Evolutionary conservation across 306 rosid genomes (phyloP).

Genomic region (Prosopis cineraria): DNA sequence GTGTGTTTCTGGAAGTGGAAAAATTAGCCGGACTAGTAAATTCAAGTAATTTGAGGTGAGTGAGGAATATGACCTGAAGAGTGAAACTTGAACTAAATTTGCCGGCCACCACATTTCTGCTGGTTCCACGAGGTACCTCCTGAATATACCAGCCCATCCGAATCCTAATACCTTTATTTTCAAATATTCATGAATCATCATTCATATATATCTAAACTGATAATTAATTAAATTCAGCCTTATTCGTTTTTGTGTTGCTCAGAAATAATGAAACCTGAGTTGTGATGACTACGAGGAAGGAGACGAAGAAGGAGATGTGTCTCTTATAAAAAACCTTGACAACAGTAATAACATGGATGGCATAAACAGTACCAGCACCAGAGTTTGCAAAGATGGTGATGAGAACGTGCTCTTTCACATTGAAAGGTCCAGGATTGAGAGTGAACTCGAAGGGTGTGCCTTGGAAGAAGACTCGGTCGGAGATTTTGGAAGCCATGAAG

Average conservation of each 20-base stretch:
- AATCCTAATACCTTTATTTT: slow-evolving; percentile 72
- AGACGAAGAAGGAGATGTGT: slow-evolving; percentile 66
- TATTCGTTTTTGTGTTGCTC: too few relatives aligned
- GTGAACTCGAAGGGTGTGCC: slow-evolving; percentile 70
- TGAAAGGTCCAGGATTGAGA: slow-evolving; percentile 89
- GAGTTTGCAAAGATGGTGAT: slow-evolving; percentile 95
- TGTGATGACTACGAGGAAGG: slow-evolving; percentile 71
- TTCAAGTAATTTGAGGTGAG: neutral
- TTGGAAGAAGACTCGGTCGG: slow-evolving; percentile 55
- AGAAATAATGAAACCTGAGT: slow-evolving; percentile 82
- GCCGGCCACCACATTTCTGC: slow-evolving; percentile 99
- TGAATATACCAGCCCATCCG: slow-evolving; percentile 97
- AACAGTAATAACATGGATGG: slow-evolving; percentile 82
- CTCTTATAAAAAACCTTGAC: slow-evolving; percentile 65
- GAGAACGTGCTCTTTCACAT: slow-evolving; percentile 88
- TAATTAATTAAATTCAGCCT: too few relatives aligned
- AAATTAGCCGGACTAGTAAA: neutral
- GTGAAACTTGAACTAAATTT: slow-evolving; percentile 93
- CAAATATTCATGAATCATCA: neutral
- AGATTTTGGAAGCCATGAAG: slow-evolving; percentile 71
- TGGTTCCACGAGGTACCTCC: slow-evolving; percentile 85
- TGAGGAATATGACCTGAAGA: slow-evolving; percentile 64
- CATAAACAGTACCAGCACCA: slow-evolving; percentile 91
- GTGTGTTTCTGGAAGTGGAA: neutral
- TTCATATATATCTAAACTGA: neutral